Conservation (phyloP, 148 eudicot species). For the Rhododendron molle region DNA sequence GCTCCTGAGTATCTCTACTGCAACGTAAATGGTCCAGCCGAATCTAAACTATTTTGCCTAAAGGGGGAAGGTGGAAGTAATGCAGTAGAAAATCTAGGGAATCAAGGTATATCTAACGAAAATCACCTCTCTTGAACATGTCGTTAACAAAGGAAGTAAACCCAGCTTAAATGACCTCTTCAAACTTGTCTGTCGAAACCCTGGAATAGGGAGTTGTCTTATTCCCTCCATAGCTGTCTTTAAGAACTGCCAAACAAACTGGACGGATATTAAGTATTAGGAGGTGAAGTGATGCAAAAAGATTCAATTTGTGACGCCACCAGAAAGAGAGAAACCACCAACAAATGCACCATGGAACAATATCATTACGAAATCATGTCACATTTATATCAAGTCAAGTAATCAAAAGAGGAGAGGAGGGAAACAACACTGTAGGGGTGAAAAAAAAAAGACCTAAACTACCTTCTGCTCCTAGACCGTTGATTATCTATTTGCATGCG, state of each 20-base stretch:
- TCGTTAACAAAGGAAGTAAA: conserved; percentile 48
- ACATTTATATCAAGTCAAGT: not conserved
- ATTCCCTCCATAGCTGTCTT: conserved; percentile 29
- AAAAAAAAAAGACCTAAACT: not conserved
- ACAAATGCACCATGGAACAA: not conserved
- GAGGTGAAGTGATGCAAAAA: not conserved
- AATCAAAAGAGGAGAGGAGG: not conserved
- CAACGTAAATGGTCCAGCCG: not conserved
- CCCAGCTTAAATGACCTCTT: conserved; percentile 50
- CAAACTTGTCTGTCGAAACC: conserved; percentile 42
- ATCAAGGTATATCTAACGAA: not conserved
- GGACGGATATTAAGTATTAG: not conserved
- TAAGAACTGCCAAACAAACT: conserved; percentile 4
- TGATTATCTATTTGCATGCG: no score
- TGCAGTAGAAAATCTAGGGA: not conserved
- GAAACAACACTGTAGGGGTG: not conserved
- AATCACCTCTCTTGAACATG: conserved; percentile 59
- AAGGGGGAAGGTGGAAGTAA: not conserved
- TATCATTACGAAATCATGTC: not conserved
- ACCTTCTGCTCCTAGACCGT: not conserved
- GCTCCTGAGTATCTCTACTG: not conserved
- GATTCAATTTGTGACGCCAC: not conserved
- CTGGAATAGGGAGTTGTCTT: conserved; percentile 22
- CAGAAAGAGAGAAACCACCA: not conserved
- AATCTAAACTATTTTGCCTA: not conserved